phyloP scores from a whole-genome alignment of 257 asterid genomes.

The Craterostigma plantagineum region DNA sequence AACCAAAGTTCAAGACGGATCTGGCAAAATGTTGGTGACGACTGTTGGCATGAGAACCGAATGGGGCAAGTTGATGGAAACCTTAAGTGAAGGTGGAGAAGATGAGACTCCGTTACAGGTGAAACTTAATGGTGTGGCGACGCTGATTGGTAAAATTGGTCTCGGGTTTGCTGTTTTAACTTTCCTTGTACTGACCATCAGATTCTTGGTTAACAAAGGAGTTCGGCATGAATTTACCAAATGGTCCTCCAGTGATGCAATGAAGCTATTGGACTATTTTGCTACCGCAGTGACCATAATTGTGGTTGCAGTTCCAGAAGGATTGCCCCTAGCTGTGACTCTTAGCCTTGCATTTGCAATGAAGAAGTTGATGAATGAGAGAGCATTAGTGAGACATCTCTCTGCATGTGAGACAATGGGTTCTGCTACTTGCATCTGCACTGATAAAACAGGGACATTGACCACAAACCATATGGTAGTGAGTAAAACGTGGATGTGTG shows the following conservation, averaged over 20 bases:
- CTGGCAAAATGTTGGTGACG: slow-evolving; percentile 82
- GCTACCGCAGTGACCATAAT: slow-evolving; percentile 96
- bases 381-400: slow-evolving; percentile 79
- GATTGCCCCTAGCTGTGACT: slow-evolving; percentile 89
- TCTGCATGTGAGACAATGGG: slow-evolving; percentile 99
- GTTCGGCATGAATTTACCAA: slow-evolving; percentile 27
- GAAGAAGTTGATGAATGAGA: slow-evolving; percentile 69
- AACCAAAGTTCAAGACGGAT: slow-evolving; percentile 78
- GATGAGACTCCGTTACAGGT: slow-evolving; percentile 98
- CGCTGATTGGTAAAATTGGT: slow-evolving; percentile 88
- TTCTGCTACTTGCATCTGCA: slow-evolving; percentile 84
- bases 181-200: slow-evolving; percentile 41
- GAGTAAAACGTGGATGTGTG: slow-evolving; percentile 57
- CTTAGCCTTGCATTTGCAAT: slow-evolving; percentile 91
- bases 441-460: slow-evolving; percentile 94
- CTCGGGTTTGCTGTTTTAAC: slow-evolving; percentile 55
- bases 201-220: slow-evolving; percentile 64
- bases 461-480: slow-evolving; percentile 94
- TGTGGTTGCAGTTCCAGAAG: slow-evolving; percentile 98
- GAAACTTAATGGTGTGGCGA: slow-evolving; percentile 92
- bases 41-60: slow-evolving; percentile 99
- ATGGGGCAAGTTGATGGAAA: slow-evolving; percentile 98
- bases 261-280: slow-evolving; percentile 57
- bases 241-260: slow-evolving; percentile 71
- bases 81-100: slow-evolving; percentile 84